Base-by-base conservation (phyloP, 306 rosid species). In the Fagus sylvatica region DNA sequence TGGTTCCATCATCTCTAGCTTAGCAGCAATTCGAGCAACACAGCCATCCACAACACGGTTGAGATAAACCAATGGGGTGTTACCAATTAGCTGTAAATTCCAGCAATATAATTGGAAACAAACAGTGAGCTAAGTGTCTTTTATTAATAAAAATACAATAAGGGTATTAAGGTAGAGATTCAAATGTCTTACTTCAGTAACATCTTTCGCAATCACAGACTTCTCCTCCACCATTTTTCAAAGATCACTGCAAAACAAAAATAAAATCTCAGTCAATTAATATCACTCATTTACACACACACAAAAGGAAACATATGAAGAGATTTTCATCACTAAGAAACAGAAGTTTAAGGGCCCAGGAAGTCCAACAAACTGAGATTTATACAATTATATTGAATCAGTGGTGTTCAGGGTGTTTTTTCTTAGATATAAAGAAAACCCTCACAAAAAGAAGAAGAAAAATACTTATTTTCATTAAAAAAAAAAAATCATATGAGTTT, bases 1-100 rank as follows among this genome's bases (percentile, higher is more conserved):
- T 60, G 98, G 98, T 56, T 93, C 98, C 98, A 93, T 83, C 98
- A 89, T 86, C 89, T 93, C 98, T 66, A 93, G 85, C 89, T 91
- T 93, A 4, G 98, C 98, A 54, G 98, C 98, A 84, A 93, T 74
- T 64, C 69, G 78, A 5, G 87, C 94, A 43, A 85, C 93, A 34
- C 98, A 94, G 15, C 91, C 97, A 81, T 90, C 94, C 11, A 85
- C 89, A 3, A 94, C 78, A 57, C 62, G 94, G 87, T 91, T 94
- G 85, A 94, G 98, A 88, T 87, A 94, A 0, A 93, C 94, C 84
- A 93, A 73, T 5, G 98, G 96, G 12, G 98, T 93, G 41, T 88
- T 89, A n/a, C 94, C 98, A 42, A 93, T 85, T 42, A 93, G 78
- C 98, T 91, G 85, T 8, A 74, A 73, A 80, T 72, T 71, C 37